phyloP scores from a whole-genome alignment of 1,139 yeast genomes.

The Kurtzmaniella natalensis region DNA sequence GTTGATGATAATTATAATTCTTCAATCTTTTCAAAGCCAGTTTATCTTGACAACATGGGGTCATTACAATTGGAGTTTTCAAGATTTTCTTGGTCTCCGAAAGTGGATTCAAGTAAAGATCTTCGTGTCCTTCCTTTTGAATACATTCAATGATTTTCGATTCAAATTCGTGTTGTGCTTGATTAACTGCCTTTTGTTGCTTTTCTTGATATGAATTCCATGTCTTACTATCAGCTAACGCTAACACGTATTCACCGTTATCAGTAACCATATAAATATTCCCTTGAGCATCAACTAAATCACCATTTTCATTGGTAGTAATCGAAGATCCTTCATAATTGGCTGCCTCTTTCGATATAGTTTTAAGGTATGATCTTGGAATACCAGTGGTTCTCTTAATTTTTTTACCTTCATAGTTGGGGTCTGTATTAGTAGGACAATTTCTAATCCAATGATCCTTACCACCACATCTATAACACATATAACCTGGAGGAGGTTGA shows the following conservation, averaged over 20 bases:
- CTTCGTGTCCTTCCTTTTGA: slow-evolving; percentile 37
- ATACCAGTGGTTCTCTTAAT: slow-evolving; percentile 95
- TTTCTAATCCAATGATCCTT: slow-evolving; percentile 96
- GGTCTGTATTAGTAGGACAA: slow-evolving; percentile 92
- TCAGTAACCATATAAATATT: slow-evolving; percentile 82
- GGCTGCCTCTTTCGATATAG: slow-evolving; percentile 52
- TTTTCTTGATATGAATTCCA: slow-evolving; percentile 86
- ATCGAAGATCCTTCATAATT: slow-evolving; percentile 54
- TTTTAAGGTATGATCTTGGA: slow-evolving; percentile 86
- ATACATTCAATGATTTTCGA: slow-evolving; percentile 29
- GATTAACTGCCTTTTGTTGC: slow-evolving; percentile 49
- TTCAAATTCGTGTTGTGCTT: slow-evolving; percentile 42
- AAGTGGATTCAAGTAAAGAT: slow-evolving; percentile 56
- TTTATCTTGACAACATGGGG: slow-evolving; percentile 71
- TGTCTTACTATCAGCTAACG: slow-evolving; percentile 87
- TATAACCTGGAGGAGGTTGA: slow-evolving; percentile 92
- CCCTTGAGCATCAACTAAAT: slow-evolving; percentile 56
- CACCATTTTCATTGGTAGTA: slow-evolving; percentile 42
- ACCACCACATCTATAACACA: slow-evolving; percentile 94
- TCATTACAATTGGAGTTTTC: slow-evolving; percentile 66
- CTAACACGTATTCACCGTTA: slow-evolving; percentile 92
- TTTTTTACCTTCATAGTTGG: slow-evolving; percentile 88
- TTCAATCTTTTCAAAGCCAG: slow-evolving; percentile 51
- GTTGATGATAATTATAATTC: slow-evolving; percentile 37
- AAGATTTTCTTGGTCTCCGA: slow-evolving; percentile 53